These are phyloP conservation scores for Phlebopus sp. DNA, from an alignment of 1,284 basidiomycete genomes.

Conservation along the genomic window DNA sequence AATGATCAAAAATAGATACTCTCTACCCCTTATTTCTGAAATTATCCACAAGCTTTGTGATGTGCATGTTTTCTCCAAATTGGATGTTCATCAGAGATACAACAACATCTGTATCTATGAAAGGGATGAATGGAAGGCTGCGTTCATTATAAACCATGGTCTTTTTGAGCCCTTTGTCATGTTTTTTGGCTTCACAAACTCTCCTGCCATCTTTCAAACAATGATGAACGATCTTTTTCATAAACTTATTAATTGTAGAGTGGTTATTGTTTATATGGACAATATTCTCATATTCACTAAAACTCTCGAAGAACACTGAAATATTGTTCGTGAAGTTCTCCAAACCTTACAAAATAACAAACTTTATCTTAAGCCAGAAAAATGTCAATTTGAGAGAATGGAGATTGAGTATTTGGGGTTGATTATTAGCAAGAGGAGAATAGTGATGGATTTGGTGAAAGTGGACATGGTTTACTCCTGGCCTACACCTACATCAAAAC, in stretches of 20 bases:
- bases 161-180: slow-evolving; percentile 38
- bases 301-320: slow-evolving; percentile 6
- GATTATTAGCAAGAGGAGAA: neutral
- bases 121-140: slow-evolving; percentile 19
- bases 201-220: slow-evolving; percentile 30
- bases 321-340: slow-evolving; percentile 31
- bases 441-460: neutral
- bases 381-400: slow-evolving; percentile 36
- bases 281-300: slow-evolving; percentile 7
- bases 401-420: slow-evolving; percentile 14
- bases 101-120: slow-evolving; percentile 1
- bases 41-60: slow-evolving; percentile 22
- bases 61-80: slow-evolving; percentile 28
- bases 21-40: slow-evolving; percentile 31
- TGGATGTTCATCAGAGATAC: slow-evolving; percentile 31
- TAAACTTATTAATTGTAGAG: slow-evolving; percentile 16
- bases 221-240: slow-evolving; percentile 28
- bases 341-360: slow-evolving; percentile 26
- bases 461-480: neutral
- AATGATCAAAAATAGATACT: slow-evolving; percentile 31
- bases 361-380: slow-evolving; percentile 36
- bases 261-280: slow-evolving; percentile 28
- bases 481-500: too few species aligned
- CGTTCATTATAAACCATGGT: slow-evolving; percentile 25
- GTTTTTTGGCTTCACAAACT: slow-evolving; percentile 30